phyloP scores from a whole-genome alignment of 176 grass and related monocot species.

The Rhynchospora breviuscula region DNA sequence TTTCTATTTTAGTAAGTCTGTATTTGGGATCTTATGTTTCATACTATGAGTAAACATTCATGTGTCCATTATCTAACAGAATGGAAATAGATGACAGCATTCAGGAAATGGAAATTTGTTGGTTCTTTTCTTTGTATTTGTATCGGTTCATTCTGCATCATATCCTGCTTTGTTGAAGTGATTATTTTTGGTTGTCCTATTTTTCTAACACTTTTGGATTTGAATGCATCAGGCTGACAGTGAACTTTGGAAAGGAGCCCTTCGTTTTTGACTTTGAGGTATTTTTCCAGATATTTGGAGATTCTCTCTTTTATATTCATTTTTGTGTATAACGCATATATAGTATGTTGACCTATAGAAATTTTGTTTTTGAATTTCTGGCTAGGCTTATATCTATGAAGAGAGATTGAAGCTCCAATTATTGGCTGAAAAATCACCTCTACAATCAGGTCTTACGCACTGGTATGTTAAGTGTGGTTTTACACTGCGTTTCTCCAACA shows the following conservation, averaged over 20 bases:
- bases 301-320: slow-evolving; percentile 5
- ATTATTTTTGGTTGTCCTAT: slow-evolving; percentile 2
- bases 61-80: too few relatives aligned
- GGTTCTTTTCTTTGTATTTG: too few relatives aligned
- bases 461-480: slow-evolving; percentile 42
- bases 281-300: not conserved
- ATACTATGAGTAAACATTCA: too few relatives aligned
- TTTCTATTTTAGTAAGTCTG: too few relatives aligned
- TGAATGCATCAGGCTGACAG: slow-evolving; percentile 57
- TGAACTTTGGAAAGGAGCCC: slow-evolving; percentile 78
- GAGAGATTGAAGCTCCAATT: slow-evolving; percentile 72
- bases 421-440: slow-evolving; percentile 43
- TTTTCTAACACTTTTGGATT: slow-evolving; percentile 25
- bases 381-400: slow-evolving; percentile 71
- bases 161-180: slow-evolving; percentile 5
- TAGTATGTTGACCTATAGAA: not conserved
- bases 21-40: too few relatives aligned
- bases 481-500: not conserved
- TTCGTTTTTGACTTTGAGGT: slow-evolving; percentile 95
- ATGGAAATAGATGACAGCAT: too few relatives aligned
- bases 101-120: too few relatives aligned
- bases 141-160: too few relatives aligned
- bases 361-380: slow-evolving; percentile 23
- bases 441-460: slow-evolving; percentile 56
- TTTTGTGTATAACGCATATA: not conserved